phyloP scores from a whole-genome alignment of 176 grass and related monocot species.

The Microstegium vimineum region DNA sequence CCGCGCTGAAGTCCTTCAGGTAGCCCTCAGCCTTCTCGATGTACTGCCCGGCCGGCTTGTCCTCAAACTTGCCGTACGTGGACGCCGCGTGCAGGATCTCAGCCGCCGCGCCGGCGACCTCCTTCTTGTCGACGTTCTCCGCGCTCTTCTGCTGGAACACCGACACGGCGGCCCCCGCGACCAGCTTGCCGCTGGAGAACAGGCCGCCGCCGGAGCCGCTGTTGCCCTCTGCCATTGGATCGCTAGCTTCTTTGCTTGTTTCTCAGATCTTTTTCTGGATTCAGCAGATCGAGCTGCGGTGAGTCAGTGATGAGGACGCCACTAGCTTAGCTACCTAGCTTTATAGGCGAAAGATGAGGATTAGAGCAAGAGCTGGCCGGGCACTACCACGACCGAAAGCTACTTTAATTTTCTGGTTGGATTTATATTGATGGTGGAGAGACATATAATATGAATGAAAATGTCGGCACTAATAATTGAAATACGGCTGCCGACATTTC shows the following conservation, averaged over 20 bases:
- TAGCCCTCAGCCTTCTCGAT: constrained; percentile 75
- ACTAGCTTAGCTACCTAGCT: neutral
- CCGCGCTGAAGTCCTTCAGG: constrained; percentile 42
- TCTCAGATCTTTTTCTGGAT: neutral
- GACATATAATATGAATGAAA: neutral
- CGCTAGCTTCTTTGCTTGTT: neutral
- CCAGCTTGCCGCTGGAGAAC: constrained; percentile 72
- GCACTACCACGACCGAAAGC: neutral
- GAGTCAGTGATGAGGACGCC: neutral
- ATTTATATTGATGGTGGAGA: neutral
- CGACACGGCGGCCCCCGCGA: constrained; percentile 46
- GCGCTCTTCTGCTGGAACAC: constrained; percentile 39
- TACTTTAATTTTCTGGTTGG: neutral
- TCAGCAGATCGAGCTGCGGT: neutral
- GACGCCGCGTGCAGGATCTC: constrained; percentile 55
- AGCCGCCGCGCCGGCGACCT: constrained; percentile 58
- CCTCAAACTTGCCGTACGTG: constrained; percentile 63
- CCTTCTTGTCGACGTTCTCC: constrained; percentile 62
- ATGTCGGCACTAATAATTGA: neutral
- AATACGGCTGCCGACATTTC: neutral
- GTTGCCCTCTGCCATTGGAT: constrained; percentile 20
- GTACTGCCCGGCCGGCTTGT: constrained; percentile 70
- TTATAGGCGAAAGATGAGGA: neutral
- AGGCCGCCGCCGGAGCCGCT: constrained; percentile 30
- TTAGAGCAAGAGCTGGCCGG: neutral